These are phyloP conservation scores for Teratosphaeria pseudoeucalypti DNA, from an alignment of 2,329 filamentous ascomycete genomes.

Conservation along the genomic window DNA sequence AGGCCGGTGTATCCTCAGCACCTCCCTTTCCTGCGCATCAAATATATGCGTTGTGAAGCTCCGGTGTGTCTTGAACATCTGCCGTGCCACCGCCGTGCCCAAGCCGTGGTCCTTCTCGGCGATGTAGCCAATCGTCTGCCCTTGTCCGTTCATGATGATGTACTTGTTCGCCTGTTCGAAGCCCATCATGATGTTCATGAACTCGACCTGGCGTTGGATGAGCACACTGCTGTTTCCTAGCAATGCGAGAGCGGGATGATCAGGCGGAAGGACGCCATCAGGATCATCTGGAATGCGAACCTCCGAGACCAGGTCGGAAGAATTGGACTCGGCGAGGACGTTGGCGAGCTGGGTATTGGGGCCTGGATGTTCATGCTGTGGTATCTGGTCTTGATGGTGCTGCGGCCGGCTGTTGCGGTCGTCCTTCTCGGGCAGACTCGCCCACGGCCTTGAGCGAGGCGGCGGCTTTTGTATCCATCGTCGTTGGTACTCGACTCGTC, in stretches of 20 bases:
- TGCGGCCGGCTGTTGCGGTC: slow-evolving; percentile 2
- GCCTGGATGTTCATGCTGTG: slow-evolving; percentile 9
- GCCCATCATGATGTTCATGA: slow-evolving; percentile 56
- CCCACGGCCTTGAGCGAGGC: slow-evolving; percentile 11
- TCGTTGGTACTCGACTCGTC: slow-evolving; percentile 5
- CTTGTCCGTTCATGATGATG: slow-evolving; percentile 53
- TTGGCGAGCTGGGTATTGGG: slow-evolving; percentile 32
- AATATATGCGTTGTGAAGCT: slow-evolving; percentile 58
- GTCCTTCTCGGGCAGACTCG: slow-evolving; percentile 3
- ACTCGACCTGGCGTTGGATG: slow-evolving; percentile 52
- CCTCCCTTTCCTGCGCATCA: slow-evolving; percentile 49
- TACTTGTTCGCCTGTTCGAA: slow-evolving; percentile 60
- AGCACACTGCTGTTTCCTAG: slow-evolving; percentile 52
- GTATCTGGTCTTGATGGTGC: slow-evolving; percentile 1
- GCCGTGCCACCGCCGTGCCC: slow-evolving; percentile 45
- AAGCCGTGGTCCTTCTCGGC: slow-evolving; percentile 53
- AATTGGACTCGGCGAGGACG: slow-evolving; percentile 35
- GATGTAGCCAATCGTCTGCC: slow-evolving; percentile 54
- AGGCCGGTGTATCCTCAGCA: slow-evolving; percentile 52
- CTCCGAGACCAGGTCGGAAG: slow-evolving; percentile 44
- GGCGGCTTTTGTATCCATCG: slow-evolving; percentile 12
- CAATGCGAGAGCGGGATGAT: slow-evolving; percentile 48
- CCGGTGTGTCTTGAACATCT: slow-evolving; percentile 52
- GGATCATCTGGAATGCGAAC: slow-evolving; percentile 53
- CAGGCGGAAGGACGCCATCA: slow-evolving; percentile 46